Percentiles rank a stretch among this genome's conserved stretches.
phyloP scores from a whole-genome alignment of 352 stramenopile genomes.

The Pythium monospermum region DNA sequence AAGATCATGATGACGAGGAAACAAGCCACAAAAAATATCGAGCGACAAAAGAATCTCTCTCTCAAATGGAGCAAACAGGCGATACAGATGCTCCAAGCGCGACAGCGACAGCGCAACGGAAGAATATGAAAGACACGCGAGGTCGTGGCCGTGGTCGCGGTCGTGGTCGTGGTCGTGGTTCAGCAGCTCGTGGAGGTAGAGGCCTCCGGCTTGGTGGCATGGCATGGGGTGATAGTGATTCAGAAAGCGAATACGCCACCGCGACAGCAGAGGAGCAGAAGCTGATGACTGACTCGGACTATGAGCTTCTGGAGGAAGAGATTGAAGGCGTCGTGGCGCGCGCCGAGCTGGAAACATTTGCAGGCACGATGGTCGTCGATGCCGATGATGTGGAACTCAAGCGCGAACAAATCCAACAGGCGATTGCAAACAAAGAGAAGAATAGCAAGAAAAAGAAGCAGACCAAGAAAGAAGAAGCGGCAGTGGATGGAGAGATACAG shows the following conservation, averaged over 20 bases:
- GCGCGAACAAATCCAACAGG: conserved; percentile 4
- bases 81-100: conserved; percentile 10
- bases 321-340: conserved; percentile 19
- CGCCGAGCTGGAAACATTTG: conserved; percentile 14
- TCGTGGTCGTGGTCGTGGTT: too few relatives aligned
- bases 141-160: not conserved
- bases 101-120: not conserved
- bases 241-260: too few relatives aligned
- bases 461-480: too few relatives aligned
- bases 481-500: too few relatives aligned
- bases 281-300: conserved; percentile 13
- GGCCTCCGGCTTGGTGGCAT: too few relatives aligned
- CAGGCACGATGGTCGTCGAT: conserved; percentile 22
- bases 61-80: too few relatives aligned
- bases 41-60: too few relatives aligned
- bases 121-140: conserved; percentile 2
- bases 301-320: conserved; percentile 15
- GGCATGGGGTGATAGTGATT: too few relatives aligned
- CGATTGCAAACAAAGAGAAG: not conserved
- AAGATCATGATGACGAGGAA: not conserved
- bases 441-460: conserved; percentile 11
- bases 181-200: too few relatives aligned
- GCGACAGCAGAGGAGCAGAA: not conserved
- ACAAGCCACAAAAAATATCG: not conserved
- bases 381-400: conserved; percentile 16